phyloP scores from a whole-genome alignment of 768 basidiomycete genomes.

The Naganishia friedmannii region DNA sequence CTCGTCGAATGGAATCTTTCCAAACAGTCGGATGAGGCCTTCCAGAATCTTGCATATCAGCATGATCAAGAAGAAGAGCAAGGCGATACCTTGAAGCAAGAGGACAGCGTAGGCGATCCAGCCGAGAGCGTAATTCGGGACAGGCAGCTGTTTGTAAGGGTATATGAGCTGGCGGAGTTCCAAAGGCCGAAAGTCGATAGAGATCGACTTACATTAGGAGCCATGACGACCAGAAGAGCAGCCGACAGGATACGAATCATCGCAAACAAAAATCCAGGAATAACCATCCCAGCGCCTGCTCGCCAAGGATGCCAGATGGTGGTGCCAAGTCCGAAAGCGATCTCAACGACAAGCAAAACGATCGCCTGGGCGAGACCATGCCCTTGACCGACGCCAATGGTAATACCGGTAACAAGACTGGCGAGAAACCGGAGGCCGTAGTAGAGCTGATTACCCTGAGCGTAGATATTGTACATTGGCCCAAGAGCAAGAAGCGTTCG shows the following conservation, averaged over 20 bases:
- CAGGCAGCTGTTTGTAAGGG: conserved; percentile 64
- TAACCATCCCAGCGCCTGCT: conserved; percentile 91
- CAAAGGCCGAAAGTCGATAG: conserved; percentile 27
- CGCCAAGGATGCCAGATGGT: conserved; percentile 97
- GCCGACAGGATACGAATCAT: conserved; percentile 85
- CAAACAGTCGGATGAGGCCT: conserved; percentile 71
- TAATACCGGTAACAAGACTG: conserved; percentile 76
- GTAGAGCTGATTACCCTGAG: conserved; percentile 85
- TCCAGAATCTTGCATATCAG: conserved; percentile 81
- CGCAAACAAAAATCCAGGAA: conserved; percentile 88
- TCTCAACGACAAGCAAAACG: conserved; percentile 82
- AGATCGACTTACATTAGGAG: conserved; percentile 68
- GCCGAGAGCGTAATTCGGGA: conserved; percentile 73
- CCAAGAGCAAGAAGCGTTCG: conserved; percentile 84
- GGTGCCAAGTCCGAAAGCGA: conserved; percentile 78
- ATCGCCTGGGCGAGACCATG: conserved; percentile 90
- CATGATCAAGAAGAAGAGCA: conserved; percentile 77
- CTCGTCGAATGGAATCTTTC: conserved; percentile 76
- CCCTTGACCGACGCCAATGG: conserved; percentile 82
- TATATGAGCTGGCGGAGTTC: conserved; percentile 8
- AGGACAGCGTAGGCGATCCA: conserved; percentile 95
- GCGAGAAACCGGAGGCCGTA: conserved; percentile 73
- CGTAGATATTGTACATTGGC: conserved; percentile 90
- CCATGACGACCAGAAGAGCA: conserved; percentile 83
- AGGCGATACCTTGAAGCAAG: conserved; percentile 72